Percentiles rank a stretch among this genome's conserved stretches.
phyloP scores from a whole-genome alignment of 371 early-diverging fungal species.

The Spiromyces aspiralis region DNA sequence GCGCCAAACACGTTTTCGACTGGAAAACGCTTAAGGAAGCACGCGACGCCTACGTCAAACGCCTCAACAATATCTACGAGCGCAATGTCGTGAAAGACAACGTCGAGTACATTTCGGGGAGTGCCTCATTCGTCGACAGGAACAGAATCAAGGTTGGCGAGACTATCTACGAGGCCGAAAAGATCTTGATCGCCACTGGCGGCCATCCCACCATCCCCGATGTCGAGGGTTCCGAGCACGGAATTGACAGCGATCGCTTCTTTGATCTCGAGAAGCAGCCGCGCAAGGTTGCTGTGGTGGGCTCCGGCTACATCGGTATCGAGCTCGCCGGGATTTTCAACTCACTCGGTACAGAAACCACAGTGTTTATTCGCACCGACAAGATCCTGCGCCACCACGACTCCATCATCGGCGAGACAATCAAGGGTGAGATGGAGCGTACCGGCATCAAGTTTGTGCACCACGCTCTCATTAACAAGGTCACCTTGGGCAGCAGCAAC shows the following conservation, averaged over 20 bases:
- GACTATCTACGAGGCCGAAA: constrained; percentile 47
- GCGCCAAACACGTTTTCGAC: constrained; percentile 26
- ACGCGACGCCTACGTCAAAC: constrained; percentile 89
- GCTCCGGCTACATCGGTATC: constrained; percentile 87
- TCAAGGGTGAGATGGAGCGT: constrained; percentile 59
- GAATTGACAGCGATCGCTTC: constrained; percentile 90
- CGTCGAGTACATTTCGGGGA: constrained; percentile 68
- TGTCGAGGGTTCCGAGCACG: constrained; percentile 70
- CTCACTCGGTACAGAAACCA: constrained; percentile 71
- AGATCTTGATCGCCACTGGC: constrained; percentile 84
- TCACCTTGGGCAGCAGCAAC: constrained; percentile 18
- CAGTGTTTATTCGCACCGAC: constrained; percentile 68
- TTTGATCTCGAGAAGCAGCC: constrained; percentile 86
- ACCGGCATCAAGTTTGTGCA: constrained; percentile 58
- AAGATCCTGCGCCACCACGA: constrained; percentile 89
- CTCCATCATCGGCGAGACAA: constrained; percentile 58
- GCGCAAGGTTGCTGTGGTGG: constrained; percentile 77
- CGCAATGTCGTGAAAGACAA: constrained; percentile 72
- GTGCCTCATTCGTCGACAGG: constrained; percentile 61
- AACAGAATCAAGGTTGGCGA: constrained; percentile 55
- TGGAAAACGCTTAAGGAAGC: constrained; percentile 65
- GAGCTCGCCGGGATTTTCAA: constrained; percentile 94
- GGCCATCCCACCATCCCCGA: constrained; percentile 54
- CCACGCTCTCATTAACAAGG: constrained; percentile 37
- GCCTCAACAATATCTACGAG: constrained; percentile 92